A percentile compares a stretch with the other conserved stretches of the same genome.
Conservation (phyloP, 1,284 basidiomycete species). For the Fomitopsis schrenkii region DNA sequence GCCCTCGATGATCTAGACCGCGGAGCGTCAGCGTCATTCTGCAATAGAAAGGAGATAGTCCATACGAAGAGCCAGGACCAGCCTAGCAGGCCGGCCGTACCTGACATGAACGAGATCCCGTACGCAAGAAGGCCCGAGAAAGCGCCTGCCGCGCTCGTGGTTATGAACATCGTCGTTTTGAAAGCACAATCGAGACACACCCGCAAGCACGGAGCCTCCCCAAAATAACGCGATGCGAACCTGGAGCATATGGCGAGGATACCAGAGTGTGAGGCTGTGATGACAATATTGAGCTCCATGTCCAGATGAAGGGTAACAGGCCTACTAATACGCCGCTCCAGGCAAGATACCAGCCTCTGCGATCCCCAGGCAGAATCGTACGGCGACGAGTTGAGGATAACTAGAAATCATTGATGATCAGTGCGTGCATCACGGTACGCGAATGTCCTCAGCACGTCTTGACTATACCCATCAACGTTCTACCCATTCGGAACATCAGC, state of each 20-base stretch:
- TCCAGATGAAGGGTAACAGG: neutral
- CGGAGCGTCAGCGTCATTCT: neutral
- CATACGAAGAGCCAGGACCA: slow-evolving; percentile 48
- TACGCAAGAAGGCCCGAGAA: slow-evolving; percentile 37
- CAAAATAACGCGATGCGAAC: slow-evolving; percentile 32
- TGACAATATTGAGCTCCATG: no score
- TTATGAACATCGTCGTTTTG: neutral
- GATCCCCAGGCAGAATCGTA: slow-evolving; percentile 56
- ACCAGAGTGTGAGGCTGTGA: slow-evolving; percentile 29
- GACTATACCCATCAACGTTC: slow-evolving; percentile 62
- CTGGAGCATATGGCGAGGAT: slow-evolving; percentile 31
- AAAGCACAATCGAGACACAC: neutral
- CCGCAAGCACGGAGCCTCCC: slow-evolving; percentile 29
- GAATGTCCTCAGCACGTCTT: slow-evolving; percentile 39
- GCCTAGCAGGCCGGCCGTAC: slow-evolving; percentile 32
- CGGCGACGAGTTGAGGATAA: slow-evolving; percentile 60
- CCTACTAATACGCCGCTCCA: slow-evolving; percentile 58
- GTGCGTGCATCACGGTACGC: neutral
- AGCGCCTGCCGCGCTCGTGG: slow-evolving; percentile 16
- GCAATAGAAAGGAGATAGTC: neutral
- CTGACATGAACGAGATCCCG: slow-evolving; percentile 39
- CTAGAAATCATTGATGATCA: slow-evolving; percentile 25
- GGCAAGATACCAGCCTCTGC: slow-evolving; percentile 70
- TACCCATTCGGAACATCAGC: slow-evolving; percentile 32
- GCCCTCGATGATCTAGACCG: slow-evolving; percentile 48